A percentile compares a stretch with the other conserved stretches of the same genome.
These are phyloP conservation scores for Mrakia frigida DNA, from an alignment of 768 basidiomycete species.

Conservation along the genomic window DNA sequence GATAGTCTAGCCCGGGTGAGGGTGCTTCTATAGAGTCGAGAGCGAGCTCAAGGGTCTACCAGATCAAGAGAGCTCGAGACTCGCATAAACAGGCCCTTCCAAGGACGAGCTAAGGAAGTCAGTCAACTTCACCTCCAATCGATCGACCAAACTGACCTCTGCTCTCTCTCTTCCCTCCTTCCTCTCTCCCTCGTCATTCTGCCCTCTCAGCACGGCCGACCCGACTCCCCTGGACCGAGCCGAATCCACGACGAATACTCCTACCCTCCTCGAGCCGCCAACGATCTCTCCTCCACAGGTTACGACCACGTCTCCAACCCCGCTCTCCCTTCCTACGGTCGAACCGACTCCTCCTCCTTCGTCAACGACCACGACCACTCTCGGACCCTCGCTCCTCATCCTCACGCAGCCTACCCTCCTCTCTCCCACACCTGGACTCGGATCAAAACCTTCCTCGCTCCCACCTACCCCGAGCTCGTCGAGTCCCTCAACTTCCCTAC, in stretches of 20 bases:
- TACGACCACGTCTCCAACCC: slow-evolving; percentile 22
- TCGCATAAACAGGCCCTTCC: too few species aligned
- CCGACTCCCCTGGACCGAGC: slow-evolving; percentile 23
- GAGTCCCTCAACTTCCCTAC: slow-evolving; percentile 94
- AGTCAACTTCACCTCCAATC: not conserved
- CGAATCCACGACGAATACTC: slow-evolving; percentile 16
- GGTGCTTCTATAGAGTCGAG: too few species aligned
- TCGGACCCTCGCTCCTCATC: slow-evolving; percentile 25
- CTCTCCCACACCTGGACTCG: slow-evolving; percentile 78
- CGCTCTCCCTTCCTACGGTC: not conserved
- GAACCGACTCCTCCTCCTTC: not conserved
- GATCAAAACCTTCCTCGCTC: slow-evolving; percentile 69
- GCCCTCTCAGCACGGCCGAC: not conserved
- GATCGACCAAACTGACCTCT: not conserved
- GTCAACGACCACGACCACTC: slow-evolving; percentile 2
- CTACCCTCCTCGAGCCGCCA: slow-evolving; percentile 23
- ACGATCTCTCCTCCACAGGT: slow-evolving; percentile 9
- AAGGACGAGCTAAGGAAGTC: not conserved
- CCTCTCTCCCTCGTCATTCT: not conserved
- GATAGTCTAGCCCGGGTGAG: too few species aligned
- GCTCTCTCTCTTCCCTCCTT: not conserved
- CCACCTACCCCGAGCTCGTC: slow-evolving; percentile 87
- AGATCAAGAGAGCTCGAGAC: not conserved
- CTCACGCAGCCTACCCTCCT: slow-evolving; percentile 57
- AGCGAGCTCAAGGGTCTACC: not conserved